Evolutionary conservation across 164 flowering plant genomes (phyloP), one percentile per base, ranked within the genome.

Genomic region (Malania oleifera): DNA sequence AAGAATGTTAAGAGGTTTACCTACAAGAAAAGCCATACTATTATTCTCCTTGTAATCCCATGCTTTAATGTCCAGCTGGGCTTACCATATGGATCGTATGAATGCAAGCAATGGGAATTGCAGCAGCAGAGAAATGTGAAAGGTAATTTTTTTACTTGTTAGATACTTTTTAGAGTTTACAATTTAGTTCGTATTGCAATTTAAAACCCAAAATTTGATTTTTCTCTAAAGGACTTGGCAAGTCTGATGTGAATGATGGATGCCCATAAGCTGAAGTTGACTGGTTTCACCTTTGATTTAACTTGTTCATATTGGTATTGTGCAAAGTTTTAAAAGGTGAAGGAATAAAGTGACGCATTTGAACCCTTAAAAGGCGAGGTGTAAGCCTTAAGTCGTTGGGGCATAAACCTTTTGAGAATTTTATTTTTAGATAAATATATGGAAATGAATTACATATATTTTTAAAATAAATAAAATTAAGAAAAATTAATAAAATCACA

Each of bases 61-160:
- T 62, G 45, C 29, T 56, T 65, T 67, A 5, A 25, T 67, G 9
- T 65, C 34, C 81, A 87, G 95, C 50, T 70, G 34, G 66, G 63
- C 67, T 62, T 69, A 28, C 57, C 74, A 35, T 51, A 28, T 55
- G 57, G 65, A 64, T 61, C 57, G 35, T 60, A 67, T 59, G 57
- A 59, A 27, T 47, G 69, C 45, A 71, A 60, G 56, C 59, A 43
- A 38, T 63, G 61, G 59, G 65, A 61, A 54, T 41, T 59, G 58
- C 57, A 56, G 51, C 77, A 29, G 52, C 68, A 67, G 64, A 59
- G 59, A 65, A 68, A 44, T 69, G 35, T 57, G 46, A 64, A 75
- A 73, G 85, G 95, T 87, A 77, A 50, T 38, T 73, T 59, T 41
- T 54, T 26, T 37, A 27, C 53, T 44, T 54, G 20, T 60, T 61